Conservation (phyloP, 257 asterid genomes). For the Jaltomata sinuosa region DNA sequence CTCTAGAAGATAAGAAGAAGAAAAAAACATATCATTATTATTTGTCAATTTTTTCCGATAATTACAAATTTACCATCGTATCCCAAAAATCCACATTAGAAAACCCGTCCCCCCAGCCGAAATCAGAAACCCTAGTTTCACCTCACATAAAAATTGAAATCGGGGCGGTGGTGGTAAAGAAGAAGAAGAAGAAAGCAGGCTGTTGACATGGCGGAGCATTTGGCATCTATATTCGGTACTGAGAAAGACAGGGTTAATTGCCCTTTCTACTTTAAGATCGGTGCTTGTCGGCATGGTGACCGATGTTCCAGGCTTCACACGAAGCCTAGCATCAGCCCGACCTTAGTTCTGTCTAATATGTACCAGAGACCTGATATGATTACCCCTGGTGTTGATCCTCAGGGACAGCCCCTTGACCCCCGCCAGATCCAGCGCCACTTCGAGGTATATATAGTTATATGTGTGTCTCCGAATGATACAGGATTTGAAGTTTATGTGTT, state of each 20-base stretch:
- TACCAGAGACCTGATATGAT: constrained; percentile 88
- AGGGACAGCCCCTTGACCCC: constrained; percentile 72
- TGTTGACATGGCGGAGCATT: constrained; percentile 51
- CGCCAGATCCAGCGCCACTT: constrained; percentile 66
- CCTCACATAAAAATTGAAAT: background rate
- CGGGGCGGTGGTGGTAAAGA: background rate
- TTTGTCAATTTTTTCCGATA: background rate
- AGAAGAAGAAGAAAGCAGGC: background rate
- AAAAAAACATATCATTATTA: background rate
- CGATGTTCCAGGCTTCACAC: constrained; percentile 80
- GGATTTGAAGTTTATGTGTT: too few relatives aligned
- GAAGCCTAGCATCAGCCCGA: constrained; percentile 78
- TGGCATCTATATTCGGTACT: constrained; percentile 58
- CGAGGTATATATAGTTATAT: constrained; percentile 37
- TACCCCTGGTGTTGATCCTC: constrained; percentile 82
- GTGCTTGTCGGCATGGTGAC: constrained; percentile 85
- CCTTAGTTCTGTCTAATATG: constrained; percentile 64
- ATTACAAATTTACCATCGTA: background rate
- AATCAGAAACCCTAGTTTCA: background rate
- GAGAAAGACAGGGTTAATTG: constrained; percentile 79
- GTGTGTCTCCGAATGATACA: too few relatives aligned
- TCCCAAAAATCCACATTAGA: background rate
- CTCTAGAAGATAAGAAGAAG: background rate
- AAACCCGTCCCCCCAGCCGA: background rate
- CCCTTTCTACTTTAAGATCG: constrained; percentile 87